Evolutionary conservation across 2,329 filamentous ascomycete species (phyloP).

Genomic region (Botrytis porri): DNA sequence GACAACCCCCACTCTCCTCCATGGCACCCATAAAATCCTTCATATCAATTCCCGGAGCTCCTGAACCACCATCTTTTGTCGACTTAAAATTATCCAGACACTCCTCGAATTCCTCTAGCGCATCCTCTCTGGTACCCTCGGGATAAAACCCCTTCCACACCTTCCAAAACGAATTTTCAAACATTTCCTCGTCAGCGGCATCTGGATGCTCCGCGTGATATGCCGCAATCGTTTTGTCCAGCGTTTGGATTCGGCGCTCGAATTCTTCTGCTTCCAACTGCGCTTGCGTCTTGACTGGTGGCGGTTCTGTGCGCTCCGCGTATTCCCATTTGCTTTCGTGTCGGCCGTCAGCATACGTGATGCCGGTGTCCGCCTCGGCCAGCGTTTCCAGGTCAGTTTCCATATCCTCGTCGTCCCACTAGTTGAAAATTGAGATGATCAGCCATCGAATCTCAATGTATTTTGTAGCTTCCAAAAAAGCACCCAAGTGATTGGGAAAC

Average conservation of each 20-base stretch:
- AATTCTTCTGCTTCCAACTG: not conserved
- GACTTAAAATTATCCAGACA: not conserved
- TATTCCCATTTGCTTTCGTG: not conserved
- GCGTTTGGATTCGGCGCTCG: fast-evolving
- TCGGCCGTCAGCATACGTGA: not conserved
- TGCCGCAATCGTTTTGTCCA: not conserved
- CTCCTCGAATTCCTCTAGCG: not conserved
- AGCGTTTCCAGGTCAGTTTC: not conserved
- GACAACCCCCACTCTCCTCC: fast-evolving
- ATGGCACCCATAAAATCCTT: fast-evolving
- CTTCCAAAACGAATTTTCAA: not conserved
- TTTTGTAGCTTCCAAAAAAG: not conserved
- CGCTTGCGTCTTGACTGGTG: not conserved
- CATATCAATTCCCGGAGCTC: fast-evolving
- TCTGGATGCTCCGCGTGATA: not conserved
- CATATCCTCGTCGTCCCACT: not conserved
- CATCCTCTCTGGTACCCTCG: not conserved
- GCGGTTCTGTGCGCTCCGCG: not conserved
- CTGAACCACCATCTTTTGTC: not conserved
- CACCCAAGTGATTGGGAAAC: too few relatives aligned
- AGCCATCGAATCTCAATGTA: not conserved
- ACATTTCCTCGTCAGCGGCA: not conserved
- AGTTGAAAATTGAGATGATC: not conserved
- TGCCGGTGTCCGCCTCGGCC: not conserved
- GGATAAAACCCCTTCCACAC: not conserved